phyloP scores from a whole-genome alignment of 345 rosid species.

The Psidium friedrichsthalianum region DNA sequence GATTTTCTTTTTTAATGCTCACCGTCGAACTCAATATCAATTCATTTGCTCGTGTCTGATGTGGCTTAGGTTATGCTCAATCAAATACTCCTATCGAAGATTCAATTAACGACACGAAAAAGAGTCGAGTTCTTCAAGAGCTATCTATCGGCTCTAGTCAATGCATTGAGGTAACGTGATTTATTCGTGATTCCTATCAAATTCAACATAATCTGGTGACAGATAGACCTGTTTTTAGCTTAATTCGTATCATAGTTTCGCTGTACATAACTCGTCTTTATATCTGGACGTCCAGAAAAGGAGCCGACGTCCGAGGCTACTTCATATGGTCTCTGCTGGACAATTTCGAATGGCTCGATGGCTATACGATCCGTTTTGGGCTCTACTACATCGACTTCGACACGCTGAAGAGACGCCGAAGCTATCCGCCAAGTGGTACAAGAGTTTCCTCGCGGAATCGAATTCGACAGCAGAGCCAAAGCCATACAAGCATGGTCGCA shows the following conservation, averaged over 20 bases:
- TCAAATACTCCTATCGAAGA: neutral
- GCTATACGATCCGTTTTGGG: slow-evolving; percentile 2
- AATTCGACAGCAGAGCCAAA: neutral
- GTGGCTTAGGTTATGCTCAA: slow-evolving; percentile 2
- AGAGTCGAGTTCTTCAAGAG: neutral
- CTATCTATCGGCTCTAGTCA: neutral
- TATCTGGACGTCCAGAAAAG: neutral
- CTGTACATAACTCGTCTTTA: neutral
- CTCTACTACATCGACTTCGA: neutral
- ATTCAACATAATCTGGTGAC: neutral
- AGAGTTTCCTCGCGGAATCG: neutral
- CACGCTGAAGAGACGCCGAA: neutral
- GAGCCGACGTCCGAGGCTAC: slow-evolving; percentile 9
- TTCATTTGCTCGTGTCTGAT: neutral
- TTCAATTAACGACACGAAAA: neutral
- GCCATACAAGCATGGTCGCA: neutral
- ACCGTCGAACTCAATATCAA: neutral
- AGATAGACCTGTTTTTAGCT: neutral
- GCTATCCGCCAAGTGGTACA: slow-evolving; percentile 1
- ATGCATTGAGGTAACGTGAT: neutral
- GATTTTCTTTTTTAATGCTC: neutral
- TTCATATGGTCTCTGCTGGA: slow-evolving; percentile 9
- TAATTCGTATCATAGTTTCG: neutral
- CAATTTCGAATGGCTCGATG: slow-evolving; percentile 3
- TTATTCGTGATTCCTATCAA: neutral